Evolutionary conservation across 306 rosid genomes (phyloP).

Genomic region (Cicer pinnatifidum): DNA sequence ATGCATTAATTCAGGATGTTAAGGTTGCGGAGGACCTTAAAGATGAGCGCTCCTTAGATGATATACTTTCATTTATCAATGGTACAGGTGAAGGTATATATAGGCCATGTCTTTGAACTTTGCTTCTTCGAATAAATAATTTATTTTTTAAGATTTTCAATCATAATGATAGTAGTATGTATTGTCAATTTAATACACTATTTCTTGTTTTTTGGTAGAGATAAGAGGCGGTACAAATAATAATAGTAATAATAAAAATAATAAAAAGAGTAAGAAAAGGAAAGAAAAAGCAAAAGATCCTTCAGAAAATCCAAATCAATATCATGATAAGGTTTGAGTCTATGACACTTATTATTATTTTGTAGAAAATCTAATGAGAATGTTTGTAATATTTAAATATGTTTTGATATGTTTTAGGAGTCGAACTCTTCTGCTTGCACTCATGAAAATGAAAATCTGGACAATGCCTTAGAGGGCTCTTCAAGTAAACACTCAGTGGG

Average conservation of each 20-base stretch:
- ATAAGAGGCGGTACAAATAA: not conserved
- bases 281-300: not conserved
- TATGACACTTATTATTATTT: no score
- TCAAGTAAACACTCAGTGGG: not conserved
- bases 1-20: constrained; percentile 60
- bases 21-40: constrained; percentile 75
- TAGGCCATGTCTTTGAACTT: constrained; percentile 6
- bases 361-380: no score
- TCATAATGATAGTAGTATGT: not conserved
- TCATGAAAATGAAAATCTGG: no score
- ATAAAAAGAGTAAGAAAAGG: not conserved
- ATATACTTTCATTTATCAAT: constrained; percentile 84
- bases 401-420: not conserved
- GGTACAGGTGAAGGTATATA: constrained; percentile 63
- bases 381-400: not conserved
- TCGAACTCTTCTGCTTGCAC: no score
- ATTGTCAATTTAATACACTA: no score
- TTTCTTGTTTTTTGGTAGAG: not conserved
- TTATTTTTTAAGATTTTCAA: no score
- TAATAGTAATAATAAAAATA: no score
- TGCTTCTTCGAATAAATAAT: no score
- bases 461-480: not conserved
- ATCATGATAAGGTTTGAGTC: not conserved
- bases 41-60: constrained; percentile 90
- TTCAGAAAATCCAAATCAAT: not conserved